Evolutionary conservation across 164 flowering plant genomes (phyloP).

Genomic region (Piper betle): DNA sequence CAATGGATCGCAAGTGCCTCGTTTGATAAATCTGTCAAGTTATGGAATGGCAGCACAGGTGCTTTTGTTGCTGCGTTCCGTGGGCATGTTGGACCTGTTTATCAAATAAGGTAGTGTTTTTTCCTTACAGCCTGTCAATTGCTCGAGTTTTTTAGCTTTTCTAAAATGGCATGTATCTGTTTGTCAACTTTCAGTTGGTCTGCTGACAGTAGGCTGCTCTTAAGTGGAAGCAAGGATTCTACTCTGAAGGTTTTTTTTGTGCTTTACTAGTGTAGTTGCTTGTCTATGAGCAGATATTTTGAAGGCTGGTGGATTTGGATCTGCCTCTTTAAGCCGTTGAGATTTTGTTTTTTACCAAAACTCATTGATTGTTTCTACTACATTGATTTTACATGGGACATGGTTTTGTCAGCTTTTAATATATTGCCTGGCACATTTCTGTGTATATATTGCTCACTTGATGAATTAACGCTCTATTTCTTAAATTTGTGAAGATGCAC

Average conservation of each 20-base stretch:
- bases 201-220: constrained; percentile 93
- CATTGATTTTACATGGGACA: no score
- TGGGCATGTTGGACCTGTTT: constrained; percentile 98
- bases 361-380: no score
- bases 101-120: constrained; percentile 71
- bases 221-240: constrained; percentile 98
- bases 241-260: constrained; percentile 61
- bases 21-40: constrained; percentile 87
- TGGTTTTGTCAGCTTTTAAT: no score
- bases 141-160: constrained; percentile 4
- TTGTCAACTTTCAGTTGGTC: constrained; percentile 70
- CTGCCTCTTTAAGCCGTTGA: no score
- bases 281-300: not conserved
- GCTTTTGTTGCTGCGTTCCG: constrained; percentile 80
- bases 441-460: no score
- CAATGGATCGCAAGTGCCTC: constrained; percentile 99
- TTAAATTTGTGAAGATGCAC: no score
- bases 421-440: no score
- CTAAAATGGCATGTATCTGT: not conserved
- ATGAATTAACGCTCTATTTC: no score
- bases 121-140: not conserved
- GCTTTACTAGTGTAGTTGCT: not conserved
- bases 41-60: constrained; percentile 94
- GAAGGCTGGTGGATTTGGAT: no score
- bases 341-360: no score